These are phyloP conservation scores for Ustilago lituana DNA, from an alignment of 1,284 basidiomycete genomes.

Conservation along the genomic window DNA sequence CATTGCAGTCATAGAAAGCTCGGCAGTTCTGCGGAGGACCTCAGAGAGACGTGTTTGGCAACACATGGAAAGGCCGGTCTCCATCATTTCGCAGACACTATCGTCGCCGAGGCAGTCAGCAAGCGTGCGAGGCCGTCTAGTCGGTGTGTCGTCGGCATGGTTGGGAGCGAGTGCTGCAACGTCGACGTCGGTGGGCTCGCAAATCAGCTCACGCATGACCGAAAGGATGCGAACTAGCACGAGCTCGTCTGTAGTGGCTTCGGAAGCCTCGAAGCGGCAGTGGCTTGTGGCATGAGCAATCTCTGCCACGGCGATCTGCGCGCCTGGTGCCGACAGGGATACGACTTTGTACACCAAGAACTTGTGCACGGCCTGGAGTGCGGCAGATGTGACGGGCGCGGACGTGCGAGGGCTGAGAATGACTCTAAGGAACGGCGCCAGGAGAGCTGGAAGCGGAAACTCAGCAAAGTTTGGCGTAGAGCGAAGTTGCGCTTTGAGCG, in stretches of 20 bases:
- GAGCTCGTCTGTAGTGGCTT: slow-evolving; percentile 84
- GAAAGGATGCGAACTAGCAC: slow-evolving; percentile 91
- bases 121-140: slow-evolving; percentile 20
- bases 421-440: slow-evolving; percentile 80
- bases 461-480: slow-evolving; percentile 25
- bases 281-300: slow-evolving; percentile 89
- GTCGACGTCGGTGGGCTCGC: slow-evolving; percentile 70
- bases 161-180: not conserved
- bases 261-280: slow-evolving; percentile 97
- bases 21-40: slow-evolving; percentile 88
- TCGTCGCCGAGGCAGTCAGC: slow-evolving; percentile 74
- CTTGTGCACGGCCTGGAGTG: slow-evolving; percentile 84
- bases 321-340: slow-evolving; percentile 67
- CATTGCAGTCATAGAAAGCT: slow-evolving; percentile 89
- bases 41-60: slow-evolving; percentile 95
- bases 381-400: slow-evolving; percentile 89
- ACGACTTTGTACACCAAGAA: slow-evolving; percentile 84
- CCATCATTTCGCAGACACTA: slow-evolving; percentile 96
- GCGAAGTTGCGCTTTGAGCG: slow-evolving; percentile 78
- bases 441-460: slow-evolving; percentile 53
- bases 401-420: slow-evolving; percentile 92
- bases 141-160: not conserved
- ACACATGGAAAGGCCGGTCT: slow-evolving; percentile 95
- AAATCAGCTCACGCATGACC: slow-evolving; percentile 82
- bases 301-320: slow-evolving; percentile 76